Evolutionary conservation across 2,329 filamentous ascomycete species (phyloP).

Genomic region (Aspergillus carbonarius): DNA sequence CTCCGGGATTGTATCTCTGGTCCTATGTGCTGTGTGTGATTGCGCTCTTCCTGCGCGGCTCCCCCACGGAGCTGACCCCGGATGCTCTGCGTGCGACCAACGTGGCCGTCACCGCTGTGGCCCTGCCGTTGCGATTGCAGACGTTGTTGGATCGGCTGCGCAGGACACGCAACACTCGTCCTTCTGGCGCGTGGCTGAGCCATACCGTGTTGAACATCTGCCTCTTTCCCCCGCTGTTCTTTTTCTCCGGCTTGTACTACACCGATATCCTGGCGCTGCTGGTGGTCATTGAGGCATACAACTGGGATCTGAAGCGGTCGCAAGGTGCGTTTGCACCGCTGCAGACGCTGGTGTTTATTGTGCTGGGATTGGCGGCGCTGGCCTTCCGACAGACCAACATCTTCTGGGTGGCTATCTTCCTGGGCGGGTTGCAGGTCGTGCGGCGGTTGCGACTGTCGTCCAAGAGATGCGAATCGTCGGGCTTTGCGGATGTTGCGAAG

Average conservation of each 20-base stretch:
- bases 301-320: constrained; percentile 44
- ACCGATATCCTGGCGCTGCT: constrained; percentile 85
- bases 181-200: constrained; percentile 35
- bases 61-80: constrained; percentile 34
- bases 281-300: constrained; percentile 69
- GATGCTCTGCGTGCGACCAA: constrained; percentile 40
- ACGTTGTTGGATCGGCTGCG: constrained; percentile 51
- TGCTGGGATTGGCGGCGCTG: constrained; percentile 65
- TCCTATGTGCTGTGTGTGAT: constrained; percentile 48
- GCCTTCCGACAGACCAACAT: constrained; percentile 92
- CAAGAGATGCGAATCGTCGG: constrained; percentile 26
- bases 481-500: constrained; percentile 30
- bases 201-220: constrained; percentile 69
- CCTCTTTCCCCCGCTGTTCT: constrained; percentile 87
- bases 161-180: constrained; percentile 29
- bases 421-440: constrained; percentile 46
- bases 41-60: constrained; percentile 23
- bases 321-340: constrained; percentile 20
- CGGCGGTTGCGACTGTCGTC: constrained; percentile 33
- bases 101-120: constrained; percentile 34
- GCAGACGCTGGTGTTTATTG: constrained; percentile 43
- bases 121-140: constrained; percentile 54
- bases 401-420: constrained; percentile 73
- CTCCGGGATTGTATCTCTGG: constrained; percentile 72
- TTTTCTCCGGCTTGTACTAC: constrained; percentile 94